These are phyloP conservation scores for Phytophthora macrochlamydospora DNA, from an alignment of 352 stramenopile genomes.

Conservation along the genomic window DNA sequence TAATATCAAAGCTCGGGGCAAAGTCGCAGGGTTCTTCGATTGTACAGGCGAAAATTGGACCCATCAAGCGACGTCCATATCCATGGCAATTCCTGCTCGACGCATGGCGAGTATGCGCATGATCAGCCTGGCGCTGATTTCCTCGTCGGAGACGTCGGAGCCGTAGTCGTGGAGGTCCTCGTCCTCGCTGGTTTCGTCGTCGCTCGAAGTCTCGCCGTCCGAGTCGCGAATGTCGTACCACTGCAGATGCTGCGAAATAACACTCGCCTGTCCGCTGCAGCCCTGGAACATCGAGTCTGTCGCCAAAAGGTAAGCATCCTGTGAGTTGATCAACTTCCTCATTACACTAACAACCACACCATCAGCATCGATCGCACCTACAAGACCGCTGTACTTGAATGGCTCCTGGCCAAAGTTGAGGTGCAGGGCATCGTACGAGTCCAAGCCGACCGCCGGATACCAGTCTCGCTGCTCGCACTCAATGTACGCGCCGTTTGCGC, in stretches of 20 bases:
- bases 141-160: conserved; percentile 33
- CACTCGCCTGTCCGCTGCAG: conserved; percentile 26
- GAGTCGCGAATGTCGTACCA: conserved; percentile 67
- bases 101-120: conserved; percentile 34
- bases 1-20: no score
- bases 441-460: conserved; percentile 87
- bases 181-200: conserved; percentile 22
- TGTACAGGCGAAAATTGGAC: neutral
- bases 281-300: conserved; percentile 34
- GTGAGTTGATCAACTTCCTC: neutral
- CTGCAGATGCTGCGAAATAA: conserved; percentile 43
- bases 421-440: conserved; percentile 78
- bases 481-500: conserved; percentile 36
- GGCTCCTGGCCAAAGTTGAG: conserved; percentile 88
- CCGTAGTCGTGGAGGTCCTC: conserved; percentile 18
- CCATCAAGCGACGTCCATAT: conserved; percentile 15
- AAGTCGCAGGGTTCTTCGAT: neutral
- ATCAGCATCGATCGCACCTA: conserved; percentile 15
- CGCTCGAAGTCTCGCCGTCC: conserved; percentile 30
- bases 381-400: conserved; percentile 42
- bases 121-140: conserved; percentile 33
- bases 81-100: conserved; percentile 18
- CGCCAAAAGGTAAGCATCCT: neutral
- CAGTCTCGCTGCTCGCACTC: conserved; percentile 58
- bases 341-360: neutral